A percentile compares a stretch with the other conserved stretches of the same genome.
Evolutionary conservation across 768 basidiomycete genomes (phyloP).

Genomic region (Mrakia blollopis): DNA sequence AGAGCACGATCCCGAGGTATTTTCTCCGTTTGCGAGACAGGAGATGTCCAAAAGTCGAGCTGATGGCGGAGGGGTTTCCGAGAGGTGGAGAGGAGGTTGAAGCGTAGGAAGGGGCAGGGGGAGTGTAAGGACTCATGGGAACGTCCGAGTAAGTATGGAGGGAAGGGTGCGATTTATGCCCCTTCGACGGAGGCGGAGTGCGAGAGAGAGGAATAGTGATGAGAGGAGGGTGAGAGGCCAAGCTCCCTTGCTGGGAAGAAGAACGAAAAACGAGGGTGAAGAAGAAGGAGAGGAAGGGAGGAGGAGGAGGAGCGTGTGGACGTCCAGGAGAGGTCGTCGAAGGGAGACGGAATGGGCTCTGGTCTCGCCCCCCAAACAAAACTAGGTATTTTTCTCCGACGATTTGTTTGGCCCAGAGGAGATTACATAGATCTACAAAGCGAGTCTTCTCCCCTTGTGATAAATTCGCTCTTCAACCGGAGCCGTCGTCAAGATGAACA

Average conservation of each 20-base stretch:
- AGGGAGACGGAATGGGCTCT: too few species aligned
- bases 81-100: not conserved
- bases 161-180: too few species aligned
- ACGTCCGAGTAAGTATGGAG: not conserved
- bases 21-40: slow-evolving; percentile 14
- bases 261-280: not conserved
- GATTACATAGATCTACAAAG: too few species aligned
- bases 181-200: not conserved
- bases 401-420: too few species aligned
- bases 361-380: too few species aligned
- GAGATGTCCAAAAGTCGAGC: not conserved
- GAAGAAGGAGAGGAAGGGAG: not conserved
- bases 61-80: not conserved
- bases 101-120: not conserved
- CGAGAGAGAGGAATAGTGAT: not conserved
- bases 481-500: too few species aligned
- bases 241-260: too few species aligned
- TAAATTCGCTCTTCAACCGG: too few species aligned
- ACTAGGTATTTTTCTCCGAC: too few species aligned
- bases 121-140: not conserved
- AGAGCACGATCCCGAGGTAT: slow-evolving; percentile 2
- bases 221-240: not conserved
- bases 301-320: not conserved
- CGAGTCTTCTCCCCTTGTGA: too few species aligned
- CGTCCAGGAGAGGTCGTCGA: too few species aligned